Evolutionary conservation across 78 protist species (phyloP).

Genomic region (Abeoforma whisleri): DNA sequence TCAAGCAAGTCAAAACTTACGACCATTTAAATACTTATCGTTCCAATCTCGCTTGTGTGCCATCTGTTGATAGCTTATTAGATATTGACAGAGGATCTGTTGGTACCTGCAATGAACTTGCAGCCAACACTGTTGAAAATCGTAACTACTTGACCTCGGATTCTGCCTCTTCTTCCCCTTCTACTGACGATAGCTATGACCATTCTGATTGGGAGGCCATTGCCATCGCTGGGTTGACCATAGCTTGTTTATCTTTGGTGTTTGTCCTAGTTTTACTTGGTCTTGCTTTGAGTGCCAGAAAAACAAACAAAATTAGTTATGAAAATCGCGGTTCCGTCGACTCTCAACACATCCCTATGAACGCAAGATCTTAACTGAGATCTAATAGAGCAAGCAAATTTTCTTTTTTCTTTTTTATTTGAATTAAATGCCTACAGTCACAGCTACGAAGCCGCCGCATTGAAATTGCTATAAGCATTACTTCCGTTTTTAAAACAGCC

Average conservation of each 20-base stretch:
- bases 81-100: not conserved
- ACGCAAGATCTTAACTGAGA: no score
- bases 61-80: not conserved
- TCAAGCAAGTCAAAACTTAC: not conserved
- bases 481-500: no score
- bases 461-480: no score
- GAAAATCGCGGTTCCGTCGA: no score
- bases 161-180: not conserved
- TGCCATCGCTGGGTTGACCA: not conserved
- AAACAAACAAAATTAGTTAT: no score
- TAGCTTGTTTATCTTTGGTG: not conserved
- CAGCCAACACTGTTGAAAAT: not conserved
- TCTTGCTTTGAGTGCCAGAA: no score
- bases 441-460: no score
- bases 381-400: no score
- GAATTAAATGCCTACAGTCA: no score
- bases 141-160: not conserved
- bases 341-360: no score
- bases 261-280: no score
- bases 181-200: not conserved
- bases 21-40: not conserved
- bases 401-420: no score
- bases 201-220: not conserved
- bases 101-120: not conserved
- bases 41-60: conserved; percentile 27